Evolutionary conservation across 176 grass and related monocot species (phyloP).

Genomic region (Triticum turgidum): DNA sequence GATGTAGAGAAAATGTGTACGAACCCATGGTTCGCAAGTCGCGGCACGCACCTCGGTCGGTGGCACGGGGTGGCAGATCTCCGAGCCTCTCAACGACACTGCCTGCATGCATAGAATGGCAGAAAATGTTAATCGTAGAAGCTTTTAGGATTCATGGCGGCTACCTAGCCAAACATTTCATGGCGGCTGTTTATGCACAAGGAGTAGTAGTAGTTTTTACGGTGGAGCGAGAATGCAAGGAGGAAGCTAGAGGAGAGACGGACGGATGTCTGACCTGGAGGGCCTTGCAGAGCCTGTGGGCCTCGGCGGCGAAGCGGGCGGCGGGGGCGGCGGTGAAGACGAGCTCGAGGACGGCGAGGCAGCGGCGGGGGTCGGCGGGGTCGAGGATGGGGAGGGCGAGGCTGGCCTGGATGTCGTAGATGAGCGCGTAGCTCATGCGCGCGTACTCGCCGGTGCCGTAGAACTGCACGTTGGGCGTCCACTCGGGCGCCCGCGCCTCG

Average conservation of each 20-base stretch:
- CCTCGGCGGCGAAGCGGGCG: slow-evolving; percentile 62
- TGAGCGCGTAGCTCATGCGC: slow-evolving; percentile 83
- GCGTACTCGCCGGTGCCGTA: slow-evolving; percentile 89
- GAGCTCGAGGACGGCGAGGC: slow-evolving; percentile 84
- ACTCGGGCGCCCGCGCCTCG: slow-evolving; percentile 71
- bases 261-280: slow-evolving; percentile 55
- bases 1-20: not conserved
- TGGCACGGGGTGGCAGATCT: slow-evolving; percentile 45
- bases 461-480: slow-evolving; percentile 94
- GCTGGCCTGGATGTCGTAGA: slow-evolving; percentile 78
- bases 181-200: no score
- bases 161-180: not conserved
- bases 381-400: slow-evolving; percentile 82
- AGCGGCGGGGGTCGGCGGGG: slow-evolving; percentile 35
- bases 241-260: not conserved
- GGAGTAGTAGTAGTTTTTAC: not conserved
- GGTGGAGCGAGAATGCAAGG: not conserved
- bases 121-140: not conserved
- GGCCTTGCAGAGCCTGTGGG: slow-evolving; percentile 77
- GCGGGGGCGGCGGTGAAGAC: slow-evolving; percentile 56
- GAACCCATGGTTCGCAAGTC: not conserved
- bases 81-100: slow-evolving; percentile 68
- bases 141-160: not conserved
- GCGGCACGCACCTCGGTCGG: slow-evolving; percentile 38
- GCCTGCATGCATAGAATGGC: slow-evolving; percentile 35